Percentiles rank a stretch among this genome's conserved stretches.
phyloP scores from a whole-genome alignment of 2,329 filamentous ascomycete species.

The Pseudohalonectria lignicola region DNA sequence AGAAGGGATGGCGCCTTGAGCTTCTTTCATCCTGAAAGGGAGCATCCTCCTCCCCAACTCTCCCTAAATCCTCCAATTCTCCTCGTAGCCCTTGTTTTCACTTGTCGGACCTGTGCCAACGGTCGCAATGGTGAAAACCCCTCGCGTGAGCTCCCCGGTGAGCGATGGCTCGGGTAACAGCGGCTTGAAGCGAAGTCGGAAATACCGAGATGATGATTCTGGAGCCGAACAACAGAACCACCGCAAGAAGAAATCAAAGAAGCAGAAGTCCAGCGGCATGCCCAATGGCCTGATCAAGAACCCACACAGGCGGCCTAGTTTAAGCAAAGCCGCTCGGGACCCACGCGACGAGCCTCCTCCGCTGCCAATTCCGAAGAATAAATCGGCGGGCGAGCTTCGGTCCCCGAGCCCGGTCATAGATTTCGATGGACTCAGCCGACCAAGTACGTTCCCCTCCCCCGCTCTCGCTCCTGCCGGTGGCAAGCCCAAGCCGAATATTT shows the following conservation, averaged over 20 bases:
- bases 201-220: slow-evolving; percentile 6
- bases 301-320: slow-evolving; percentile 19
- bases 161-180: slow-evolving; percentile 2
- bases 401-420: slow-evolving; percentile 49
- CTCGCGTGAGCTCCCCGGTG: slow-evolving; percentile 1
- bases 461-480: too few relatives aligned
- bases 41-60: too few relatives aligned
- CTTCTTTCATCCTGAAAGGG: too few relatives aligned
- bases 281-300: slow-evolving; percentile 4
- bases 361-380: slow-evolving; percentile 1
- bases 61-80: too few relatives aligned
- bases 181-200: not conserved
- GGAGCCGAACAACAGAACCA: slow-evolving; percentile 13
- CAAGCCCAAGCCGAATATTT: too few relatives aligned
- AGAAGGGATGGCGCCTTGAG: too few relatives aligned
- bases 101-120: too few relatives aligned
- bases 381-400: slow-evolving; percentile 11
- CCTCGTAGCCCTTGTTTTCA: too few relatives aligned
- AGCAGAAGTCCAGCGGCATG: slow-evolving; percentile 9
- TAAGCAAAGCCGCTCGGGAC: slow-evolving; percentile 52
- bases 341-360: slow-evolving; percentile 38
- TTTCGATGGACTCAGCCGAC: slow-evolving; percentile 49
- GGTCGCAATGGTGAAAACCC: too few relatives aligned
- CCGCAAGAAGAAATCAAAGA: slow-evolving; percentile 20
- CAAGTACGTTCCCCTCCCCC: slow-evolving; percentile 34